These are phyloP conservation scores for Monosporozyma unispora DNA, from an alignment of 805 yeast species.

Conservation along the genomic window DNA sequence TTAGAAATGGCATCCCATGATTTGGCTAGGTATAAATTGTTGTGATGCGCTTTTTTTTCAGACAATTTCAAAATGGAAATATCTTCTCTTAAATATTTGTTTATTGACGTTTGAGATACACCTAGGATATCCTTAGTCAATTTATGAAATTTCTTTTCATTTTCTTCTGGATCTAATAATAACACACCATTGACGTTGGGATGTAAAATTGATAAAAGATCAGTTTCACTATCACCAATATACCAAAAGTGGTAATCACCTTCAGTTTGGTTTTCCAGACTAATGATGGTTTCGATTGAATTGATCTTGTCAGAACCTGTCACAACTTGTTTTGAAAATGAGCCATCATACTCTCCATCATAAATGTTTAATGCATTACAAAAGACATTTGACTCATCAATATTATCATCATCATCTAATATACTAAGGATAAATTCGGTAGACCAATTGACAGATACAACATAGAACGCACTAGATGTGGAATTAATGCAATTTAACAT, in stretches of 20 bases:
- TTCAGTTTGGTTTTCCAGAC: not conserved
- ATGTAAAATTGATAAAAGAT: conserved; percentile 21
- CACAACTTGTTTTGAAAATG: conserved; percentile 16
- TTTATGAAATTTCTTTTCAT: conserved; percentile 15
- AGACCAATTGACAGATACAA: conserved; percentile 29
- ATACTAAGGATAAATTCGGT: conserved; percentile 19
- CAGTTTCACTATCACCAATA: conserved; percentile 30
- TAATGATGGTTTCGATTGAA: conserved; percentile 7
- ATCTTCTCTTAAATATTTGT: not conserved
- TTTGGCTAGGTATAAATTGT: conserved; percentile 2
- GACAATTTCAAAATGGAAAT: not conserved
- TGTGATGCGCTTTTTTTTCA: not conserved
- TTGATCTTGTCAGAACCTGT: conserved; percentile 25
- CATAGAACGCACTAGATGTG: conserved; percentile 8
- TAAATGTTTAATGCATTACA: conserved; percentile 19
- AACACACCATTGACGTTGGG: conserved; percentile 23
- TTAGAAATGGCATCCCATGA: conserved; percentile 1
- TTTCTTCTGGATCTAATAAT: conserved; percentile 15
- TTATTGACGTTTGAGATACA: not conserved
- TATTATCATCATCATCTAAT: conserved; percentile 4
- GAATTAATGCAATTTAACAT: conserved; percentile 5
- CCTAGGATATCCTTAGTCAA: conserved; percentile 14
- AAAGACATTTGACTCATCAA: conserved; percentile 10
- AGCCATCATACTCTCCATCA: conserved; percentile 15
- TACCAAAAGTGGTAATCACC: conserved; percentile 15